phyloP scores from a whole-genome alignment of 495 filamentous ascomycete genomes.

The Aspergillus hancockii region DNA sequence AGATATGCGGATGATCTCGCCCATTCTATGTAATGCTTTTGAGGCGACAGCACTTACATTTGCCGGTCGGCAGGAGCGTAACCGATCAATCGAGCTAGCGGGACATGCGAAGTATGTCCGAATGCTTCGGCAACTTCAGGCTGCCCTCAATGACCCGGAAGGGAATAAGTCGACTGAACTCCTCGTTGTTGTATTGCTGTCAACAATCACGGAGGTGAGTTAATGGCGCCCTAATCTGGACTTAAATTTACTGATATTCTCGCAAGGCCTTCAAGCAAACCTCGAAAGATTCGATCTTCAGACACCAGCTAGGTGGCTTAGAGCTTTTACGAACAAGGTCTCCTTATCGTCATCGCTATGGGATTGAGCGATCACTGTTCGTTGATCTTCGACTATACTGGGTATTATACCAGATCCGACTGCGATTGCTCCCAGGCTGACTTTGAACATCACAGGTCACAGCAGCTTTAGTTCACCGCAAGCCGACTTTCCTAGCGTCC shows the following conservation, averaged over 20 bases:
- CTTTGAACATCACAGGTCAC: slow-evolving; percentile 21
- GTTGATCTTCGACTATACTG: slow-evolving; percentile 31
- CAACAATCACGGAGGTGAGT: slow-evolving; percentile 28
- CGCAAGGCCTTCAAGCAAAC: slow-evolving; percentile 29
- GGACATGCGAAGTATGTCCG: slow-evolving; percentile 24
- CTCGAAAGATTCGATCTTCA: slow-evolving; percentile 25
- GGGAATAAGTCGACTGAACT: slow-evolving; percentile 26
- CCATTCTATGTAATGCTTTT: slow-evolving; percentile 25
- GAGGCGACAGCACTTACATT: slow-evolving; percentile 29
- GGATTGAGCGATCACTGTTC: slow-evolving; percentile 29
- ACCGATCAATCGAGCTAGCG: slow-evolving; percentile 21
- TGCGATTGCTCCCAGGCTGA: neutral
- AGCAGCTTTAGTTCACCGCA: slow-evolving; percentile 24
- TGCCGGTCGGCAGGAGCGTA: slow-evolving; percentile 22
- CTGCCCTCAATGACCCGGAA: slow-evolving; percentile 19
- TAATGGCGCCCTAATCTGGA: neutral
- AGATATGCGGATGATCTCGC: slow-evolving; percentile 26
- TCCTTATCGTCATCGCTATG: slow-evolving; percentile 28
- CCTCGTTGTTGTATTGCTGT: slow-evolving; percentile 23
- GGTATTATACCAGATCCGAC: slow-evolving; percentile 10
- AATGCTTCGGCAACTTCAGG: slow-evolving; percentile 20
- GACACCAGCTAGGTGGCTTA: slow-evolving; percentile 28
- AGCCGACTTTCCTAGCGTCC: slow-evolving; percentile 25
- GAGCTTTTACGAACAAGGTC: slow-evolving; percentile 24
- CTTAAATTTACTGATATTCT: neutral